Evolutionary conservation across 1,284 basidiomycete genomes (phyloP).

Genomic region (Hymenochaete sp.): DNA sequence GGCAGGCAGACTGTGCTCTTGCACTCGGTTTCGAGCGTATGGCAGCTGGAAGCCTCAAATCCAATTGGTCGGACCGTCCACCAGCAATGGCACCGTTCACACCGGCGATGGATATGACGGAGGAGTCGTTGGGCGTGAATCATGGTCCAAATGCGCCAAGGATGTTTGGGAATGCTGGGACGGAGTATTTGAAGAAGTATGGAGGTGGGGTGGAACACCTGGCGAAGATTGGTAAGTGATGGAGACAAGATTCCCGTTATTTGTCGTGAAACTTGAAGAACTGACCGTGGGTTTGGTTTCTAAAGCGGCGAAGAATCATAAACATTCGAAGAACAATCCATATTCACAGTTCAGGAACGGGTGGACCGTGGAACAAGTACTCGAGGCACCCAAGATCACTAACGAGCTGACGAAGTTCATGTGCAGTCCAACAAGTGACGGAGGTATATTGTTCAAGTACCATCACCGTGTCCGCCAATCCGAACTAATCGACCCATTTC

Average conservation of each 20-base stretch:
- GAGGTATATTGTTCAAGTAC: constrained; percentile 12
- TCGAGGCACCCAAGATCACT: constrained; percentile 58
- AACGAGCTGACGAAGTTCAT: constrained; percentile 76
- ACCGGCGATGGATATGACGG: constrained; percentile 41
- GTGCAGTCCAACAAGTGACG: constrained; percentile 68
- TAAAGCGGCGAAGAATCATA: constrained; percentile 76
- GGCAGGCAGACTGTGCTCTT: constrained; percentile 66
- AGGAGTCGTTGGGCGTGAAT: constrained; percentile 48
- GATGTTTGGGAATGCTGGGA: constrained; percentile 71
- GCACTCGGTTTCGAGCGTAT: constrained; percentile 86
- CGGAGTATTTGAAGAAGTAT: constrained; percentile 72
- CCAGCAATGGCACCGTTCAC: constrained; percentile 47
- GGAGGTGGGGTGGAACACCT: constrained; percentile 64
- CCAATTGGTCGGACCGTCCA: constrained; percentile 62
- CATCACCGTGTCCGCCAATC: no score
- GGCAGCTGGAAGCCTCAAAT: constrained; percentile 68
- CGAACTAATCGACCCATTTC: constrained; percentile 26
- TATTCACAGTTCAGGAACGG: constrained; percentile 80
- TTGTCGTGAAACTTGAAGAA: neutral
- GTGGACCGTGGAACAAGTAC: constrained; percentile 64
- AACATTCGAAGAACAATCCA: constrained; percentile 74
- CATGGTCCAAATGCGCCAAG: constrained; percentile 65
- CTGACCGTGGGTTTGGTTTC: neutral
- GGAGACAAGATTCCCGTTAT: neutral
- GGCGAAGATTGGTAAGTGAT: constrained; percentile 60